Evolutionary conservation across 805 yeast species (phyloP).

Genomic region (Wickerhamiella vanderwaltii): DNA sequence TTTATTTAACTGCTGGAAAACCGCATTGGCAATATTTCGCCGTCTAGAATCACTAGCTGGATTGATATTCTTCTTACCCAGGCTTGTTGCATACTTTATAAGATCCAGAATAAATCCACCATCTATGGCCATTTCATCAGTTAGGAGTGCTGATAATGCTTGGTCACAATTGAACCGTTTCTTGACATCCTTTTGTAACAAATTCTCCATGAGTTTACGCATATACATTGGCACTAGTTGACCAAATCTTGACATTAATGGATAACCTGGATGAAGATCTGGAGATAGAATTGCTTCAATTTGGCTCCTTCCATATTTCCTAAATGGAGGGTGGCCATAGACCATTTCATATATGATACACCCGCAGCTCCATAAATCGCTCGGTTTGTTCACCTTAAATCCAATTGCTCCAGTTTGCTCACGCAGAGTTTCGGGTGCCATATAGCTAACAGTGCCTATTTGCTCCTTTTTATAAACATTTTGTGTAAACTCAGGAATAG

Average conservation of each 20-base stretch:
- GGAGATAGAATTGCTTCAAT: constrained; percentile 13
- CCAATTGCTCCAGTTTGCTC: constrained; percentile 40
- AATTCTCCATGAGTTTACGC: not conserved
- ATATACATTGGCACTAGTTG: not conserved
- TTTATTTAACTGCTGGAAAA: not conserved
- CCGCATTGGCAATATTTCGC: constrained; percentile 2
- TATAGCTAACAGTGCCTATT: constrained; percentile 89
- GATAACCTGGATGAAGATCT: not conserved
- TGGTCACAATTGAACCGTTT: not conserved
- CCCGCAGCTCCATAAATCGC: constrained; percentile 98
- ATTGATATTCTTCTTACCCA: not conserved
- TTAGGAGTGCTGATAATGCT: not conserved
- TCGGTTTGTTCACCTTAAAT: constrained; percentile 79
- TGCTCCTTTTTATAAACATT: constrained; percentile 81
- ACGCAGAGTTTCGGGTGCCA: constrained; percentile 90
- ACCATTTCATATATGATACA: constrained; percentile 92
- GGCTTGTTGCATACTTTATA: not conserved
- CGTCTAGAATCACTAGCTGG: not conserved
- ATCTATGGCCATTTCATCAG: not conserved
- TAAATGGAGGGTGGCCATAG: constrained; percentile 82
- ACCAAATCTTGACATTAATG: not conserved
- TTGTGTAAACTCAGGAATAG: constrained; percentile 82
- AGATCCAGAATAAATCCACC: not conserved
- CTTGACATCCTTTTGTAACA: not conserved
- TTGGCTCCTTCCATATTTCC: constrained; percentile 30